These are phyloP conservation scores for Withania somnifera DNA, from an alignment of 305 asterid genomes.

Conservation along the genomic window DNA sequence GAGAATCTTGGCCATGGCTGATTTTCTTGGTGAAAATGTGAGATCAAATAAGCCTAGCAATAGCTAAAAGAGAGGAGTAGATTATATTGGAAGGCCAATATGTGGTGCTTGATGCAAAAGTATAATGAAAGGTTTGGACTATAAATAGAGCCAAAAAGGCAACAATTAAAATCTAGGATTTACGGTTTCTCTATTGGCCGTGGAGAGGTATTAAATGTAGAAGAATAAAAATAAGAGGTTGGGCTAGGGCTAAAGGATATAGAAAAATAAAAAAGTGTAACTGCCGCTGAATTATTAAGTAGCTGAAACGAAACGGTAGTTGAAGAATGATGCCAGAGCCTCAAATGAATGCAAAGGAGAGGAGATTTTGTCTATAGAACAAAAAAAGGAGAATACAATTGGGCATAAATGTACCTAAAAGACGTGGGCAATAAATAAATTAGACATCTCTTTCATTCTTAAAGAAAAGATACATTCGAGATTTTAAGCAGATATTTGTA, in stretches of 20 bases:
- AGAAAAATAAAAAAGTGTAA: not conserved
- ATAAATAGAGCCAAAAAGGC: not conserved
- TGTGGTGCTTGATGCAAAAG: not conserved
- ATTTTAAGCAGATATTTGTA: not conserved
- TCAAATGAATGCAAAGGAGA: not conserved
- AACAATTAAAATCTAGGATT: not conserved
- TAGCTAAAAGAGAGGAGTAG: too few relatives aligned
- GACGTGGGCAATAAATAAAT: not conserved
- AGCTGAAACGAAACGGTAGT: not conserved
- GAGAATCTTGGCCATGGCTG: not conserved
- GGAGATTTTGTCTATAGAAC: not conserved
- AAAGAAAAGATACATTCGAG: not conserved
- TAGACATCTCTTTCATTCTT: not conserved
- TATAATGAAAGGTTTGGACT: not conserved
- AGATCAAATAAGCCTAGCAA: not conserved
- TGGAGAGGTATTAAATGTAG: not conserved
- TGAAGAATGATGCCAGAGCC: not conserved
- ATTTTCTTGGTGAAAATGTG: not conserved
- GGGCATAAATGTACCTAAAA: not conserved
- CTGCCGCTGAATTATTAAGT: not conserved
- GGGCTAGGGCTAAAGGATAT: not conserved
- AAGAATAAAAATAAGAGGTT: not conserved
- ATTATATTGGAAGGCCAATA: too few relatives aligned
- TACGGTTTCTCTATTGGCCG: not conserved
- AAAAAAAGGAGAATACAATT: not conserved